Conservation (phyloP, 2,329 filamentous ascomycete species). For the Alternaria triticina region DNA sequence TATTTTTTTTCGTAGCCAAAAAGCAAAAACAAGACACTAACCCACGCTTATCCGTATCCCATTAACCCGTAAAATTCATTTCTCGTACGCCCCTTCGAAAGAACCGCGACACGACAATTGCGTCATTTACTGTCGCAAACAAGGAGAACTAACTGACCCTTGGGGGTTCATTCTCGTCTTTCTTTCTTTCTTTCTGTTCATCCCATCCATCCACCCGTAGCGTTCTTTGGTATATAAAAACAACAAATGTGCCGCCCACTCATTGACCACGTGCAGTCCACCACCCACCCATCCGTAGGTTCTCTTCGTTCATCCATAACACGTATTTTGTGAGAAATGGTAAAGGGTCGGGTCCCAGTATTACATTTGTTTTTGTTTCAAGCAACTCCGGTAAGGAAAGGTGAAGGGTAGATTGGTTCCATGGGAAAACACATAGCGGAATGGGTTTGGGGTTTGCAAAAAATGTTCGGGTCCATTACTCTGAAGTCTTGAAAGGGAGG, state of each 20-base stretch:
- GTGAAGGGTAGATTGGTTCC: not conserved
- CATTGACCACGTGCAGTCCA: no score
- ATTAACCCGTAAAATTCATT: not conserved
- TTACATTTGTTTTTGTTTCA: not conserved
- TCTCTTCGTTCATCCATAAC: no score
- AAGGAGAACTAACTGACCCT: no score
- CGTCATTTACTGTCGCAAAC: not conserved
- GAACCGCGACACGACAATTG: slow-evolving; percentile 3
- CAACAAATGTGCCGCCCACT: not conserved
- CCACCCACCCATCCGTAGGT: no score
- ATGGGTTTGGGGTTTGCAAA: not conserved
- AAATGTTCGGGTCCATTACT: not conserved
- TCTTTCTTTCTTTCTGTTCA: no score
- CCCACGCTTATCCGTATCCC: not conserved
- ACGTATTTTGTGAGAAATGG: not conserved
- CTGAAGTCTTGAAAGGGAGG: not conserved
- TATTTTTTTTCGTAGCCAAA: not conserved
- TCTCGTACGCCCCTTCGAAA: not conserved
- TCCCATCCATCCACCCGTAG: not conserved
- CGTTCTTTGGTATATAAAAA: slow-evolving; percentile 6
- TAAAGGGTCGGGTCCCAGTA: not conserved
- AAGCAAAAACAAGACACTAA: not conserved
- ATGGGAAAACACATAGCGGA: not conserved
- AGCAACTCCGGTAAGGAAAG: not conserved
- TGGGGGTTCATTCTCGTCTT: not conserved